phyloP scores from a whole-genome alignment of 2,329 filamentous ascomycete species.

The Alternaria gaisen region DNA sequence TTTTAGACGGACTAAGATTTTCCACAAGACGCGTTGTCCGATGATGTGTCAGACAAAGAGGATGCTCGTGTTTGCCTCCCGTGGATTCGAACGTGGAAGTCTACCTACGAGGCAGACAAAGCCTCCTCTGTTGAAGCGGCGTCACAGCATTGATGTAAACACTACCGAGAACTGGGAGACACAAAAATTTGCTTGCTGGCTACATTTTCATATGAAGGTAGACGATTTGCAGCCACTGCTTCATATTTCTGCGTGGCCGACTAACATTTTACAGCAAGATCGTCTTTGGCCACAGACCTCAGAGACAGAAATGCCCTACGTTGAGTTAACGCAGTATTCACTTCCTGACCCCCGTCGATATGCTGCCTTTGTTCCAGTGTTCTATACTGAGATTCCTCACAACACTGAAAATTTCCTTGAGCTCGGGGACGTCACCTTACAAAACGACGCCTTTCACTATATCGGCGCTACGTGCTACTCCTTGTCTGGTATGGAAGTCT shows the following conservation, averaged over 20 bases:
- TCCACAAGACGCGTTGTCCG: constrained; percentile 16
- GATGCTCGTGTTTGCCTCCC: constrained; percentile 22
- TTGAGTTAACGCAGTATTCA: neutral
- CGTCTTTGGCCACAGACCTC: neutral
- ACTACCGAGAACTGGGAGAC: constrained; percentile 4
- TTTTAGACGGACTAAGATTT: constrained; percentile 7
- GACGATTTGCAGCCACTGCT: neutral
- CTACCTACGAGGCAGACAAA: constrained; percentile 24
- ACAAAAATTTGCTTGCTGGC: neutral
- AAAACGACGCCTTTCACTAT: constrained; percentile 20
- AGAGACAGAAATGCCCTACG: constrained; percentile 2
- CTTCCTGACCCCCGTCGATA: constrained; percentile 24
- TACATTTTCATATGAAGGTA: neutral
- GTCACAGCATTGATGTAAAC: constrained; percentile 36
- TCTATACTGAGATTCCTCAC: neutral
- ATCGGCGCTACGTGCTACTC: constrained; percentile 9
- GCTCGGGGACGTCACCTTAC: constrained; percentile 19
- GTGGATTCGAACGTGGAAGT: constrained; percentile 23
- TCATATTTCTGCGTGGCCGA: neutral
- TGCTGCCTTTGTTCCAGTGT: constrained; percentile 3
- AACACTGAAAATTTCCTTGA: constrained; percentile 23
- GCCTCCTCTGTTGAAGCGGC: constrained; percentile 24
- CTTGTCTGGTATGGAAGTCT: neutral
- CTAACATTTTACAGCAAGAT: constrained; percentile 8
- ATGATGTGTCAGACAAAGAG: constrained; percentile 7